Evolutionary conservation across 2,329 filamentous ascomycete genomes (phyloP).

Genomic region (Xylaria polymorpha): DNA sequence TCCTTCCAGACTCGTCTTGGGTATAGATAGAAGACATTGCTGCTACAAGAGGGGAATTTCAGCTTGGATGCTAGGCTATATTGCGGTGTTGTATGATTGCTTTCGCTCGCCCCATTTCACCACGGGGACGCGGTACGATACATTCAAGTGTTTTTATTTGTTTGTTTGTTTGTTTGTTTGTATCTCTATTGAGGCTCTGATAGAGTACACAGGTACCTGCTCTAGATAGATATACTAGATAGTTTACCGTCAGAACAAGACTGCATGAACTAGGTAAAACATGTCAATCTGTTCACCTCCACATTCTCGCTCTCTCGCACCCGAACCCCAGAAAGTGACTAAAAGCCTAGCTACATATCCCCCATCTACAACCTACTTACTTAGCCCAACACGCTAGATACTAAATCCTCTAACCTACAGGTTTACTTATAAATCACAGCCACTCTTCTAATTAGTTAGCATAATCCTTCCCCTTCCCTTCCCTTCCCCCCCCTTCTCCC

Average conservation of each 20-base stretch:
- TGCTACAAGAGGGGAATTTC: neutral
- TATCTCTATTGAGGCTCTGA: neutral
- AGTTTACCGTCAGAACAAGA: neutral
- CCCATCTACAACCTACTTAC: neutral
- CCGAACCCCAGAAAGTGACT: neutral
- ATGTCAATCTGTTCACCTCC: neutral
- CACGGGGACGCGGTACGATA: neutral
- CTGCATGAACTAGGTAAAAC: neutral
- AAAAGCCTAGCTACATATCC: neutral
- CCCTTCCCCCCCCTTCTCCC: neutral
- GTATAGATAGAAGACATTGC: neutral
- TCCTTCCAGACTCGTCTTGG: neutral
- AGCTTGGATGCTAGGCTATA: neutral
- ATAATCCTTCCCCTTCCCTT: neutral
- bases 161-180: neutral
- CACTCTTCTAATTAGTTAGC: neutral
- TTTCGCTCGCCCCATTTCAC: neutral
- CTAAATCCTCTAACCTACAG: neutral
- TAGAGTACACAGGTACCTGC: neutral
- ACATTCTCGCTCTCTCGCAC: neutral
- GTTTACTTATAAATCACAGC: neutral
- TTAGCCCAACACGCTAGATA: neutral
- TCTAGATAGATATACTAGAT: neutral
- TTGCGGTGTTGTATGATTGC: neutral
- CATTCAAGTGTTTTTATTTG: neutral